These are phyloP conservation scores for Hibiscus trionum DNA, from an alignment of 345 rosid genomes.

Conservation along the genomic window DNA sequence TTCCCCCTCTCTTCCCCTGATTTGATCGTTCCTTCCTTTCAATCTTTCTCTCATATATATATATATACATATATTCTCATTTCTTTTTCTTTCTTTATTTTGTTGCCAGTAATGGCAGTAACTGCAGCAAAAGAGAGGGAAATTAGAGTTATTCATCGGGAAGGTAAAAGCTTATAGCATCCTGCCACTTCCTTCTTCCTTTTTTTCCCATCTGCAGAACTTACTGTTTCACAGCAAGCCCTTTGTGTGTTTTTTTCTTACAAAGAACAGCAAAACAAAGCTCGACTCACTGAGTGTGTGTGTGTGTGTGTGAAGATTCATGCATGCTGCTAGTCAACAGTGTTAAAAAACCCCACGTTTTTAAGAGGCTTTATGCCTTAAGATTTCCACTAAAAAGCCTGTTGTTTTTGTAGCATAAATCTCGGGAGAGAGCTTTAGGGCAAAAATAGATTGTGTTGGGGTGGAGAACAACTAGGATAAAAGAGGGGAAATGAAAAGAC, in stretches of 20 bases:
- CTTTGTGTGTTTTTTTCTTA: neutral
- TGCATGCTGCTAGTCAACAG: neutral
- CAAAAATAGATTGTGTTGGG: conserved; percentile 18
- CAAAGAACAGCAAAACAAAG: neutral
- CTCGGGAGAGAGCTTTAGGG: conserved; percentile 68
- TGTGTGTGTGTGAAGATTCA: neutral
- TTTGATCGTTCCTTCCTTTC: conserved; percentile 44
- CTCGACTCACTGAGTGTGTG: neutral
- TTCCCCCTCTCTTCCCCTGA: conserved; percentile 21
- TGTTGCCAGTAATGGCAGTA: conserved; percentile 56
- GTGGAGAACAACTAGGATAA: conserved; percentile 11
- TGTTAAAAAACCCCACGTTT: conserved; percentile 12
- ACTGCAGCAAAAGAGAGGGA: conserved; percentile 35
- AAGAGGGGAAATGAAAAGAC: conserved; percentile 15
- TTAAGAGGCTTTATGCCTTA: conserved; percentile 11
- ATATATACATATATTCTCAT: neutral
- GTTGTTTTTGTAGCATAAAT: conserved; percentile 61
- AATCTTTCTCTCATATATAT: too few species aligned
- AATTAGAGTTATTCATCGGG: conserved; percentile 59
- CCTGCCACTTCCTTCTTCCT: neutral
- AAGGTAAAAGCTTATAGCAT: conserved; percentile 44
- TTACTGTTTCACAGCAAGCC: neutral
- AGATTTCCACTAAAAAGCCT: conserved; percentile 55
- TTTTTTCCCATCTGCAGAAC: neutral
- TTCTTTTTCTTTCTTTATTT: neutral